Conservation (phyloP, 2,329 filamentous ascomycete species). For the Simplicillium aogashimaense region DNA sequence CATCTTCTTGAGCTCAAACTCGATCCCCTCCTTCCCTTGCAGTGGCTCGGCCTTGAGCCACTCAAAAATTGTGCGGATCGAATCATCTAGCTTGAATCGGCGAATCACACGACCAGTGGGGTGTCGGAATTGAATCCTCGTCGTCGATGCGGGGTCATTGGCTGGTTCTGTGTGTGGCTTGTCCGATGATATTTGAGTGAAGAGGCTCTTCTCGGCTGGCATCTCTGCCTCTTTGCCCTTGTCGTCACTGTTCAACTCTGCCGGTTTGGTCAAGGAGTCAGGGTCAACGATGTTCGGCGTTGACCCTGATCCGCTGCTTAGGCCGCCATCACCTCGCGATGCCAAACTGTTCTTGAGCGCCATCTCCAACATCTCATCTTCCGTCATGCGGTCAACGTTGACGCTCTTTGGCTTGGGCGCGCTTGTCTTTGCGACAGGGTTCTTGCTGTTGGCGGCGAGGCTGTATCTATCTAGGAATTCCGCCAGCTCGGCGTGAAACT, state of each 20-base stretch:
- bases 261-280: constrained; percentile 73
- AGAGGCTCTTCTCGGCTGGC: constrained; percentile 35
- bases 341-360: constrained; percentile 82
- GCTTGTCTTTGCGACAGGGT: constrained; percentile 65
- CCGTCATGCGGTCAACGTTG: constrained; percentile 81
- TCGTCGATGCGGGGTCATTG: constrained; percentile 59
- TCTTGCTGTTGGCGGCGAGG: constrained; percentile 77
- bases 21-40: constrained; percentile 65
- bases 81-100: constrained; percentile 68
- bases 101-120: constrained; percentile 77
- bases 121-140: constrained; percentile 87
- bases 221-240: constrained; percentile 38
- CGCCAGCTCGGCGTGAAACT: constrained; percentile 84
- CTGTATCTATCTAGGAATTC: constrained; percentile 98
- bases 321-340: constrained; percentile 23
- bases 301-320: constrained; percentile 23
- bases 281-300: constrained; percentile 62
- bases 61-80: constrained; percentile 79
- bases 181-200: constrained; percentile 61
- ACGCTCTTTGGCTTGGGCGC: constrained; percentile 58
- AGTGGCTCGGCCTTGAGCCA: constrained; percentile 88
- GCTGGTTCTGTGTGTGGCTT: constrained; percentile 71
- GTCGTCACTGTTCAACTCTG: constrained; percentile 28
- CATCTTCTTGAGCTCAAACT: constrained; percentile 84
- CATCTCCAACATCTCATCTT: constrained; percentile 95